Conservation (phyloP, 2,329 filamentous ascomycete species). For the Fusarium pininemorale region DNA sequence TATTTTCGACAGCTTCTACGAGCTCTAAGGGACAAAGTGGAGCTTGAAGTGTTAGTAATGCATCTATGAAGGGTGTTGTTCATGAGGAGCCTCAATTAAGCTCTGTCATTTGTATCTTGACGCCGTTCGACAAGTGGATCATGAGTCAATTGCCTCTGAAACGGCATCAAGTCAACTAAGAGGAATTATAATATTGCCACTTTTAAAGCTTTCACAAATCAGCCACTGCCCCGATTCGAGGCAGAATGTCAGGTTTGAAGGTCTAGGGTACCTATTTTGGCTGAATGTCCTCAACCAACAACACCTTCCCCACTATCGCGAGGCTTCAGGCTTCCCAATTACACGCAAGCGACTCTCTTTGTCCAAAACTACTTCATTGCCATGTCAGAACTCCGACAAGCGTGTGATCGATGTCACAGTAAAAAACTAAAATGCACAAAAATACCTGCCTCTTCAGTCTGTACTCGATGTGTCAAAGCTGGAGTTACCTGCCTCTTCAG, state of each 20-base stretch:
- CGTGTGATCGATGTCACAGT: slow-evolving; percentile 57
- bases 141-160: too few relatives aligned
- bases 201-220: too few relatives aligned
- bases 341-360: not conserved
- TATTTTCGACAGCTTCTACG: too few relatives aligned
- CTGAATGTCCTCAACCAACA: not conserved
- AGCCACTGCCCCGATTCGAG: not conserved
- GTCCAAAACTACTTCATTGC: not conserved
- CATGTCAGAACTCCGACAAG: slow-evolving; percentile 45
- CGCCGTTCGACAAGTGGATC: not conserved
- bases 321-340: not conserved
- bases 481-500: slow-evolving; percentile 54
- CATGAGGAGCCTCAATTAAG: not conserved
- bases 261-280: slow-evolving; percentile 4
- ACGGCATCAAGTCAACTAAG: not conserved
- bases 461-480: slow-evolving; percentile 55
- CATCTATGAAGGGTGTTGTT: too few relatives aligned
- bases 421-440: slow-evolving; percentile 59
- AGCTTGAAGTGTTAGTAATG: not conserved
- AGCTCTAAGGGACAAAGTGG: rapidly evolving
- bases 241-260: not conserved
- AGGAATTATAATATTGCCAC: not conserved
- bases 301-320: not conserved
- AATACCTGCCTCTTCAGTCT: slow-evolving; percentile 47
- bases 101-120: not conserved